Evolutionary conservation across 2,329 filamentous ascomycete genomes (phyloP).

Genomic region (Ustilaginoidea virens): DNA sequence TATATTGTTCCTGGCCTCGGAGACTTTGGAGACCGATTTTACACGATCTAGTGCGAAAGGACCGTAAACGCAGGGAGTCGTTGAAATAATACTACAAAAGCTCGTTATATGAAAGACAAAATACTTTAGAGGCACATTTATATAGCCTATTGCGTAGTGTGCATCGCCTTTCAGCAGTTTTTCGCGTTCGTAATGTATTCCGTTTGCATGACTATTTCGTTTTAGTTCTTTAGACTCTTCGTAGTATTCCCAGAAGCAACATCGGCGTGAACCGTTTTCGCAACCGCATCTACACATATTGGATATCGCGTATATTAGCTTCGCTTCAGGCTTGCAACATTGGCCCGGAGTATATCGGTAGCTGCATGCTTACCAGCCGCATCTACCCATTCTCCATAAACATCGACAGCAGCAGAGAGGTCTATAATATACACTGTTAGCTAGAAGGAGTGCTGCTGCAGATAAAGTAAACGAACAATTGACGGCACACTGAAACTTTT

Average conservation of each 20-base stretch:
- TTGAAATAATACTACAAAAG: background rate
- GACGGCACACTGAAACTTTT: slow-evolving; percentile 82
- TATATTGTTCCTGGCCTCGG: slow-evolving; percentile 91
- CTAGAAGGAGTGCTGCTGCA: slow-evolving; percentile 5
- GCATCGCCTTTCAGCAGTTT: no score
- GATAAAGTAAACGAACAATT: slow-evolving; percentile 66
- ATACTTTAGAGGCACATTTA: no score
- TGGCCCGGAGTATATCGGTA: no score
- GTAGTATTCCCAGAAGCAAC: slow-evolving; percentile 14
- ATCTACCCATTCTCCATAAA: slow-evolving; percentile 97
- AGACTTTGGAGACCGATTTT: slow-evolving; percentile 92
- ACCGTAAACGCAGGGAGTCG: background rate
- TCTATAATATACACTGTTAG: slow-evolving; percentile 34
- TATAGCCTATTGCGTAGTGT: slow-evolving; percentile 10
- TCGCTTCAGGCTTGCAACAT: no score
- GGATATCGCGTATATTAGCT: no score
- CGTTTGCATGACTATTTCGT: no score
- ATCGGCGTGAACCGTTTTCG: slow-evolving; percentile 25
- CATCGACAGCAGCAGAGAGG: slow-evolving; percentile 80
- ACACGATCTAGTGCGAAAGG: slow-evolving; percentile 51
- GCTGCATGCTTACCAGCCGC: slow-evolving; percentile 53
- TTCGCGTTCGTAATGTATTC: no score
- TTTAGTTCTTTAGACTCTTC: slow-evolving; percentile 6
- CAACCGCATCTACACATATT: slow-evolving; percentile 28
- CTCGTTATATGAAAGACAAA: no score